Evolutionary conservation across 768 basidiomycete genomes (phyloP), one percentile per base, ranked within the genome.

Genomic region (Leucogyrophana mollusca): DNA sequence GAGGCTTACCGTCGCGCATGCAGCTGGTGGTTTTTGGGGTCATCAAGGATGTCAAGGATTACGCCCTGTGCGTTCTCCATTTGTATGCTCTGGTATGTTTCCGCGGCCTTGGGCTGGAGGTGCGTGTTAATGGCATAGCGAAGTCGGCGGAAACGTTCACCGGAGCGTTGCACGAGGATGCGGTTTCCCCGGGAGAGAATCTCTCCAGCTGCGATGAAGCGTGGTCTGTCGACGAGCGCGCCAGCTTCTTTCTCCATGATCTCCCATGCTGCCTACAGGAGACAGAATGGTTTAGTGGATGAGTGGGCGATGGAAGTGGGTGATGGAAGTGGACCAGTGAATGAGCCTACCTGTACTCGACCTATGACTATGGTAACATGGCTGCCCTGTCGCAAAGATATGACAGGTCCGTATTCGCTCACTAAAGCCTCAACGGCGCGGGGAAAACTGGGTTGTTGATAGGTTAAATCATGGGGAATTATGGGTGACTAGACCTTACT

Each of bases 321-420:
- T 33, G 11, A 33, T n/a, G 17, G 16, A 22, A 20, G 22, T 10
- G 7, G 7, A 17, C 16, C 32, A 32, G 8, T 9, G 14, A 34
- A 34, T 24, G 27, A 3, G 8, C 55, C 4, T 53, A 62, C 60
- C 39, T 61, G 49, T 10, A 53, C 35, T 6, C 60, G 49, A 4
- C 55, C 57, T 8, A 63, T 45, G 25, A 63, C n/a, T 24, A 63
- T 33, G 33, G 37, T 51, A 7, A 57, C 17, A 3, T 49, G 22
- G 11, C 43, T 54, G 1, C 82, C 82, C 51, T 76, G 75, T 2
- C 77, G 69, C 2, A 85, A 55, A 0, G 76, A 68, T 47, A 82
- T 74, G 1, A 84, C 71, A 0, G 84, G 81, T 0, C 82, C 83
- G 47, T 84, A 84, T 51, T 72, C 52, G 39, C 76, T 66, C 2